Percentiles rank a stretch among this genome's conserved stretches.
These are phyloP conservation scores for Epipyxis sp. DNA, from an alignment of 108 stramenopile species.

Conservation along the genomic window DNA sequence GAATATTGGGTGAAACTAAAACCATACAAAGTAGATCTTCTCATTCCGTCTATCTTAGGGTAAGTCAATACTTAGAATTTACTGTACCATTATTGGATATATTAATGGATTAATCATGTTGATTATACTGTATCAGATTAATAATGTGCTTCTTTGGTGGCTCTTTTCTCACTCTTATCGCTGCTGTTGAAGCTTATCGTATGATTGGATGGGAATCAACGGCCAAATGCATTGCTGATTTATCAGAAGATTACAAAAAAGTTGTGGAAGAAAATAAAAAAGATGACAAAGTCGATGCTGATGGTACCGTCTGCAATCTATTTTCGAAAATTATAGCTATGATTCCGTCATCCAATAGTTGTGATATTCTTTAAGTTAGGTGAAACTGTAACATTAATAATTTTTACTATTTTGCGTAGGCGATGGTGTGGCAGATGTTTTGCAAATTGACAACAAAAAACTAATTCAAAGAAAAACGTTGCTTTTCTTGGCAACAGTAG, in stretches of 20 bases:
- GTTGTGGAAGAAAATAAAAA: slow-evolving; percentile 77
- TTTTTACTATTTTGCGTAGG: too few species aligned
- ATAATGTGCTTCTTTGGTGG: slow-evolving; percentile 93
- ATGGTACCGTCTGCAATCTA: too few species aligned
- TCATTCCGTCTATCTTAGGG: slow-evolving; percentile 35
- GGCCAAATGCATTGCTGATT: slow-evolving; percentile 56
- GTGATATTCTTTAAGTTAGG: too few species aligned
- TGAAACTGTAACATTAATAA: too few species aligned
- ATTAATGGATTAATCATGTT: slow-evolving; percentile 48
- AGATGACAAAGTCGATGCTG: slow-evolving; percentile 76
- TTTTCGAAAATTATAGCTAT: too few species aligned
- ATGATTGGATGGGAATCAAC: slow-evolving; percentile 70
- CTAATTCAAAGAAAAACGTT: slow-evolving; percentile 71
- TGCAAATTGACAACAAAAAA: slow-evolving; percentile 63
- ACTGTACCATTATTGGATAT: slow-evolving; percentile 7
- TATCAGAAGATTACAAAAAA: slow-evolving; percentile 64
- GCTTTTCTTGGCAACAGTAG: slow-evolving; percentile 76
- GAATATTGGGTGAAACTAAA: neutral
- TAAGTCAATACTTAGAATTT: slow-evolving; percentile 36
- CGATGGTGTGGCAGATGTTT: slow-evolving; percentile 74
- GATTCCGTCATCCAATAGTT: too few species aligned
- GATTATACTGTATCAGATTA: too few species aligned
- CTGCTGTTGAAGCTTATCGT: slow-evolving; percentile 81
- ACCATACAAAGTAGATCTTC: slow-evolving; percentile 28
- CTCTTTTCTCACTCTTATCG: slow-evolving; percentile 78